Evolutionary conservation across 2,329 filamentous ascomycete genomes (phyloP), one percentile per base, ranked within the genome.

Genomic region (Colletotrichum scovillei): DNA sequence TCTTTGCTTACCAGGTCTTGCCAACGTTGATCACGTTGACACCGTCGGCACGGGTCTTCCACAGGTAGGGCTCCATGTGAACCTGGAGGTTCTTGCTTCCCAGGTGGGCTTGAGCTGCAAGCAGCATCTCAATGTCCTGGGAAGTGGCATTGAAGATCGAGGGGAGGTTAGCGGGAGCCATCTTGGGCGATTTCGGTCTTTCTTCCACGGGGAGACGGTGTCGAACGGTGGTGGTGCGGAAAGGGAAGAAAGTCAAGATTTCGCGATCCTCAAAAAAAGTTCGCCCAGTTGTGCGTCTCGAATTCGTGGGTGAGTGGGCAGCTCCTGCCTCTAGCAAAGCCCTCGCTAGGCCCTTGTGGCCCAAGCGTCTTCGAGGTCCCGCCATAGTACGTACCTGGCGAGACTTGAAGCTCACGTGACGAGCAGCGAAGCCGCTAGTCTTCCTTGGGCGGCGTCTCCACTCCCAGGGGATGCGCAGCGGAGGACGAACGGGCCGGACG

Each of bases 31-130:
- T 91, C 80, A 99, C 92, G 87, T 99, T 99, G 90, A 99, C 93
- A 88, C 97, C 97, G 83, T 99, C 97, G 79, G 95, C 93, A 85
- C 97, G 94, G 86, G 95, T 98, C 94, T 99, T 99, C 96, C 96
- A 99, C 84, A 99, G 93, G 91, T 99, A 99, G 80, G 95, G 94
- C 89, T 97, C 95, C 95, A 98, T 98, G 91, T 98, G 95, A 85
- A 97, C 94, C 92, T 98, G 97, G 82, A 99, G 87, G 92, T 99
- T 99, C 94, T 98, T 98, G 88, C 93, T 95, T 83, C 97, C 97
- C 82, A 98, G 92, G 89, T 99, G 97, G 88, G 90, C 92, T 90
- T 98, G 95, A 83, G 97, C 95, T 84, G 95, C 94, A 82, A 99
- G 94, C 84, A 99, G 95, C 94, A 95, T 97, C 94, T 99, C 97